Percentiles rank a stretch among this genome's conserved stretches.
Conservation (phyloP, 2,329 filamentous ascomycete species). For the Penicillium hordei region DNA sequence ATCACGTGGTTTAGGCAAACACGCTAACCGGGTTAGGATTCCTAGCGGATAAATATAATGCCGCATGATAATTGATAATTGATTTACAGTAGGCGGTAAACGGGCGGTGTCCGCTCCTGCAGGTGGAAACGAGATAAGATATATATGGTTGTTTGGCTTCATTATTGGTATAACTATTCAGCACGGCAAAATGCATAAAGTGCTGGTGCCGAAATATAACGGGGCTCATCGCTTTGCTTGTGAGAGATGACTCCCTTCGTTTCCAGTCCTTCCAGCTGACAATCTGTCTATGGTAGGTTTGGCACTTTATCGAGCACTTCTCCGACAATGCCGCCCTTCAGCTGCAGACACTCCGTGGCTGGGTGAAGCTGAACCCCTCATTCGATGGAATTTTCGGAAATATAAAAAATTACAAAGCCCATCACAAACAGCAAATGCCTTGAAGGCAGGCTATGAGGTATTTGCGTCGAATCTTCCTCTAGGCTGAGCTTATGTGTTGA, state of each 20-base stretch:
- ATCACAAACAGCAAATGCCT: slow-evolving; percentile 38
- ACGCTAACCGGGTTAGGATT: neutral
- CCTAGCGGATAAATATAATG: neutral
- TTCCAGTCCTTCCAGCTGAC: neutral
- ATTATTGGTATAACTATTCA: neutral
- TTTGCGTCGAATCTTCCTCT: neutral
- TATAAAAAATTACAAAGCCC: slow-evolving; percentile 43
- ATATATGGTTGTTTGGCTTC: neutral
- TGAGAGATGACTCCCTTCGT: slow-evolving; percentile 21
- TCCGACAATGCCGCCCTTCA: slow-evolving; percentile 42
- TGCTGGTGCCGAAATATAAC: slow-evolving; percentile 35
- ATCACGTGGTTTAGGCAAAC: neutral
- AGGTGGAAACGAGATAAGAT: neutral
- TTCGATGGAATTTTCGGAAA: slow-evolving; percentile 40
- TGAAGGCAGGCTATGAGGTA: slow-evolving; percentile 47
- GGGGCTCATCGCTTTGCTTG: slow-evolving; percentile 48
- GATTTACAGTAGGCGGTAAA: neutral
- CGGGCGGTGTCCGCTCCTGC: neutral
- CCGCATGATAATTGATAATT: accelerated
- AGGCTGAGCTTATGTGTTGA: neutral
- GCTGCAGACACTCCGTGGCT: slow-evolving; percentile 24
- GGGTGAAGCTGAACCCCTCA: slow-evolving; percentile 27
- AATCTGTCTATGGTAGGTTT: slow-evolving; percentile 33
- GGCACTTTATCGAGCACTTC: slow-evolving; percentile 48
- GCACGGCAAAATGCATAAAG: slow-evolving; percentile 36